A percentile compares a stretch with the other conserved stretches of the same genome.
These are phyloP conservation scores for Trichosporon inkin DNA, from an alignment of 1,284 basidiomycete species.

Conservation along the genomic window DNA sequence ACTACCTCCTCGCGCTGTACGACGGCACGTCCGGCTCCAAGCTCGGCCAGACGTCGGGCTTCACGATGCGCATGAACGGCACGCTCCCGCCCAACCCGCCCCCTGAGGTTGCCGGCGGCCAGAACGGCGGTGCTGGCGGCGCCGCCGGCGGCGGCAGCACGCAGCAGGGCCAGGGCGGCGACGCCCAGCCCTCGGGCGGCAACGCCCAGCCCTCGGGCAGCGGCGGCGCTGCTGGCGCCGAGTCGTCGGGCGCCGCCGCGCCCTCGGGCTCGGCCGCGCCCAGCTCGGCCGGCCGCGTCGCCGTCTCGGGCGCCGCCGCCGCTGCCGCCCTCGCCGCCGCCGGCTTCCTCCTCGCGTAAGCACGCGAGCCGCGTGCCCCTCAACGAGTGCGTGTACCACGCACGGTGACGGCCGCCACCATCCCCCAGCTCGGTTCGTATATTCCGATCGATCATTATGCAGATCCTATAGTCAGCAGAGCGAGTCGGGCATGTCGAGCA, in stretches of 20 bases:
- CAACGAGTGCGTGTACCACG: too few species aligned
- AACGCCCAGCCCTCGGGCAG: background rate
- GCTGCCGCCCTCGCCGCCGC: background rate
- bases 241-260: background rate
- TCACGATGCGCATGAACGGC: background rate
- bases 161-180: background rate
- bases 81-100: background rate
- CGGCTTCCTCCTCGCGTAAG: background rate
- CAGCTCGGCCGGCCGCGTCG: background rate
- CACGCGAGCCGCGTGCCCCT: background rate
- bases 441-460: too few species aligned
- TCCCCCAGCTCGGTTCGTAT: too few species aligned
- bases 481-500: too few species aligned
- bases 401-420: too few species aligned
- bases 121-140: background rate
- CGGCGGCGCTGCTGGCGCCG: background rate
- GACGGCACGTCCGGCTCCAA: background rate
- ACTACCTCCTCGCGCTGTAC: constrained; percentile 4
- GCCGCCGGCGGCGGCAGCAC: background rate
- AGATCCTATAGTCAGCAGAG: too few species aligned
- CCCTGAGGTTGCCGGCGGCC: background rate
- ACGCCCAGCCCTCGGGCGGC: background rate
- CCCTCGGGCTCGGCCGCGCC: background rate
- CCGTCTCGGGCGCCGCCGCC: background rate
- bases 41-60: constrained; percentile 1